Base-by-base conservation (phyloP, 2,329 filamentous ascomycete species). In the Eutypa lata region DNA sequence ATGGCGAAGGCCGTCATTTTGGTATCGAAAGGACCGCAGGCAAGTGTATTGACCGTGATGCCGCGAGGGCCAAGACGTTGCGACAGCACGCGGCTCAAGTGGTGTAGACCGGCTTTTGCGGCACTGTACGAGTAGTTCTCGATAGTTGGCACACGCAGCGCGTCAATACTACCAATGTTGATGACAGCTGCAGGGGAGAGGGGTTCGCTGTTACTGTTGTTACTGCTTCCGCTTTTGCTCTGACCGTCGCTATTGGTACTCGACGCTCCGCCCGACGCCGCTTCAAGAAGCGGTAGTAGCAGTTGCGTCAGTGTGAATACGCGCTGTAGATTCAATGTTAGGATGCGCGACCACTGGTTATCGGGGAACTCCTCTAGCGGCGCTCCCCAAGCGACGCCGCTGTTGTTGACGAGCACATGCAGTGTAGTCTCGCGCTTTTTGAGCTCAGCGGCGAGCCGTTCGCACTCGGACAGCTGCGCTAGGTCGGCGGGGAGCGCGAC, bases 1-100 rank as follows among this genome's bases (percentile, higher is more conserved):
- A 88, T 70, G 53, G 82, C 83, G 19, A 76, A 78, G 52, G 76
- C 78, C 83, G 86, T 86, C 85, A 88, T 88, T 73, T 85, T 86
- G 55, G 78, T 84, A 58, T 84, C 76, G 55, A 88, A 88, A 3
- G 87, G 87, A 3, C 88, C 88, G 63, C 87, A 90, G 6, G 88
- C 88, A 52, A 91, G 71, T 3, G 84, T 83, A 65, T 91, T 91
- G 57, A 74, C 79, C 35, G 84, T 88, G 54, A 88, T 78, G 50
- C 80, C 75, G 43, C 80, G 63, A 52, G 78, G 79, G 0, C 84
- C 85, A 33, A 88, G 69, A 61, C 85, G 81, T 48, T 76, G 73
- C 2, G 84, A 83, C 40, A 88, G 67, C 13, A 84, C 80, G 26
- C 82, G 70, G 46, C 74, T 78, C 62, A 88, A 71, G 58, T 88